Base-by-base conservation (phyloP, 331 rosid species). In the Rhamnella rubrinervis region DNA sequence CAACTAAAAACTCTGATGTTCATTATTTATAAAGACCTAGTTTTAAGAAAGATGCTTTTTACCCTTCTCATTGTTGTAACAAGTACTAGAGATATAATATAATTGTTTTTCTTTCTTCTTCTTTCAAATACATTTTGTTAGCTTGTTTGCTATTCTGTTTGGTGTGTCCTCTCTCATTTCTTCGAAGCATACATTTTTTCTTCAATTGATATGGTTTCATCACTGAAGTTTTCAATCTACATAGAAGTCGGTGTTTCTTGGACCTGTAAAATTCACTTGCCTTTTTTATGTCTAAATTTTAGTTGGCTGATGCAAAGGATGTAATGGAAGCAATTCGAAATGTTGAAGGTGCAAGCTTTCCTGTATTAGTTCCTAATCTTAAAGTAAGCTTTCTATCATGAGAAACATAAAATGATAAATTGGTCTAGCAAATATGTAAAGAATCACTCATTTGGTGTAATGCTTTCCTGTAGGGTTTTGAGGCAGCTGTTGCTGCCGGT, bases 281-380 rank as follows among this genome's bases (percentile, higher is more conserved):
- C 25, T 44, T 55, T 21, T 28, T 52, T 57, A 26, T 61, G 50
- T 61, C 65, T 58, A 52, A 18, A 20, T 59, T 74, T 80, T 81
- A 90, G 98, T 85, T 93, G 70, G 92, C 96, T 65, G 98, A 93
- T 85, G 97, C 97, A 74, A 90, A 85, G 85, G 91, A 88, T 74
- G 95, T 93, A 25, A 72, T 90, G 92, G 81, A 83, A 61, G 89
- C 88, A 52, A 84, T 88, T 77, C 88, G 40, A 61, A 76, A 88
- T 68, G 75, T 93, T 57, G 80, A 81, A 70, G 89, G 92, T 74
- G 88, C 86, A 67, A 82, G 82, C 50, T 93, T 90, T 76, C 96
- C 98, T 13, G 96, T 87, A 55, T 80, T 90, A 72, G 85, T 89
- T 31, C 98, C 98, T 52, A 90, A 93, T 78, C 79, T 90, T 66